phyloP scores from a whole-genome alignment of 129 eudicot genomes.

The Flaveria linearis region DNA sequence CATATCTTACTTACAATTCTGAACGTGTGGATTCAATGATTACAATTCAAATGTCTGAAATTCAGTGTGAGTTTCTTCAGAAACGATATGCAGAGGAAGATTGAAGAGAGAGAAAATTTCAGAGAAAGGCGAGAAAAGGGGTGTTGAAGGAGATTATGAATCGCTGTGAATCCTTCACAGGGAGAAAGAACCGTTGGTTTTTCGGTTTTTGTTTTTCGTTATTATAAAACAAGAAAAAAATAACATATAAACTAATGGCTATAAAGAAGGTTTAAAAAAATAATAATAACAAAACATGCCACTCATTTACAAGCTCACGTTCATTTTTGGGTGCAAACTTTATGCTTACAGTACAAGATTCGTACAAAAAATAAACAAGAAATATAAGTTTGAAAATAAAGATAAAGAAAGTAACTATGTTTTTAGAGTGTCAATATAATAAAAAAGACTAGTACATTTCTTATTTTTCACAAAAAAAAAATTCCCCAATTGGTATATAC shows the following conservation, averaged over 20 bases:
- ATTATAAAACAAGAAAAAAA: background rate
- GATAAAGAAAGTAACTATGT: background rate
- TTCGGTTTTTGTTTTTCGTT: constrained; percentile 7
- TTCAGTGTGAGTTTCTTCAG: constrained; percentile 4
- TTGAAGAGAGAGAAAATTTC: constrained; percentile 33
- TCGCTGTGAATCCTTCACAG: constrained; percentile 14
- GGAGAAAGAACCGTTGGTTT: constrained; percentile 32
- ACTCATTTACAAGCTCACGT: constrained; percentile 9
- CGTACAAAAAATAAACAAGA: background rate
- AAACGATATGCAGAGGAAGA: constrained; percentile 20
- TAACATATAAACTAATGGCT: constrained; percentile 24
- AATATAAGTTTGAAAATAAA: background rate
- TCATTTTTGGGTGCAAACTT: background rate
- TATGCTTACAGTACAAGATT: background rate
- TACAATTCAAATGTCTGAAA: constrained; percentile 21
- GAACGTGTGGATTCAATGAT: constrained; percentile 26
- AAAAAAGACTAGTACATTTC: too few species aligned
- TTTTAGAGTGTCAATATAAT: too few species aligned
- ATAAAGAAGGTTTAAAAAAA: background rate
- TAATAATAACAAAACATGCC: too few species aligned
- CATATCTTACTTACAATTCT: constrained; percentile 26
- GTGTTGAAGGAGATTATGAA: constrained; percentile 23
- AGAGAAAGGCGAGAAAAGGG: constrained; percentile 25
- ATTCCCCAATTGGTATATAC: too few species aligned
- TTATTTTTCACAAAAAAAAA: too few species aligned